These are phyloP conservation scores for Solanum chmielewskii DNA, from an alignment of 257 asterid species.

Conservation along the genomic window DNA sequence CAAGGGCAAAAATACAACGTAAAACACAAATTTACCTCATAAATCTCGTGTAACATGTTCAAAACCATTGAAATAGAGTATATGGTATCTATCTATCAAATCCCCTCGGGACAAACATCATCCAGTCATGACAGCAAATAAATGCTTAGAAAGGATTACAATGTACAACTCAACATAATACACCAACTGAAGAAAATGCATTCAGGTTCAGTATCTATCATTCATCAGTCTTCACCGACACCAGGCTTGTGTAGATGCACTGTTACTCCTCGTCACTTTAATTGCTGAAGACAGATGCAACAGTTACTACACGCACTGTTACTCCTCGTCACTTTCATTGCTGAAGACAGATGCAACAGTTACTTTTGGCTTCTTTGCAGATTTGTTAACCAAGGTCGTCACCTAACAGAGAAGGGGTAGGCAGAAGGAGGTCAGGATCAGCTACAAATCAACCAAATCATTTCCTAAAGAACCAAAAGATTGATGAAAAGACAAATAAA, in stretches of 20 bases:
- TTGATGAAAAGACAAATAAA: neutral
- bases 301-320: neutral
- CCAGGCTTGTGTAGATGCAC: neutral
- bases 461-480: neutral
- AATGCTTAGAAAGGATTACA: neutral
- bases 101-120: neutral
- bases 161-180: neutral
- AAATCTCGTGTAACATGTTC: neutral
- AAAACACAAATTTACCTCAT: neutral
- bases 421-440: neutral
- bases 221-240: neutral
- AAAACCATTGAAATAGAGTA: neutral
- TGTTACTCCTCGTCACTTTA: conserved; percentile 76
- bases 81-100: neutral
- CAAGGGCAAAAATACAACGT: neutral
- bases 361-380: conserved; percentile 64
- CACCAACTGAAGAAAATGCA: neutral
- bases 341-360: conserved; percentile 64
- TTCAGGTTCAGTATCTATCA: neutral
- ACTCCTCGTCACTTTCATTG: conserved; percentile 76
- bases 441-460: neutral
- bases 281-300: conserved; percentile 54
- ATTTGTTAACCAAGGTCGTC: conserved; percentile 33
- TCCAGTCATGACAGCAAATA: neutral
- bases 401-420: conserved; percentile 2